phyloP scores from a whole-genome alignment of 371 early-diverging fungal species.

The Haplosporangium sp. region DNA sequence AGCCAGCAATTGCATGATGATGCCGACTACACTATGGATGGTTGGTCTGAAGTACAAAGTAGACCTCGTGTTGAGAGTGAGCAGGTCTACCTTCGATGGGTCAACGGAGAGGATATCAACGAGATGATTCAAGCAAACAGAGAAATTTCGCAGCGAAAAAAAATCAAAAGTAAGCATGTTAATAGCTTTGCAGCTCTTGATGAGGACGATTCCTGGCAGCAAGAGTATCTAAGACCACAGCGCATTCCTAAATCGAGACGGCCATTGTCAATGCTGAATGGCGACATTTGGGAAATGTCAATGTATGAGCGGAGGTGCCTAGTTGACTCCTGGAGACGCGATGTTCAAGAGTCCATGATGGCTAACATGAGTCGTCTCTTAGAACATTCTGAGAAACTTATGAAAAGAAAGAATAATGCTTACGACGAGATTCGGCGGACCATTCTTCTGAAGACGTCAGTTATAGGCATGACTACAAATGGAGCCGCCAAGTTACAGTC shows the following conservation, averaged over 20 bases:
- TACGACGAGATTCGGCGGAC: conserved; percentile 49
- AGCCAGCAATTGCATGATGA: neutral
- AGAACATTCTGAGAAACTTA: conserved; percentile 24
- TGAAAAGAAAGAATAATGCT: conserved; percentile 37
- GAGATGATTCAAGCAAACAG: neutral
- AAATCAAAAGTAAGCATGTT: neutral
- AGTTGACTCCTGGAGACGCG: conserved; percentile 49
- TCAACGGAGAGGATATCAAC: neutral
- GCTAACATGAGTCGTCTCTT: conserved; percentile 20
- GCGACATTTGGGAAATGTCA: conserved; percentile 62
- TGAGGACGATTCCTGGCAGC: neutral
- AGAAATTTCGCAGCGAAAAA: neutral
- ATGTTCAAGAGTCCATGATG: conserved; percentile 28
- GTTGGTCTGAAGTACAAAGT: neutral
- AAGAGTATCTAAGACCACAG: neutral
- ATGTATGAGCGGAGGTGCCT: conserved; percentile 50
- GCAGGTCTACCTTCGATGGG: neutral
- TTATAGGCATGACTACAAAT: conserved; percentile 65
- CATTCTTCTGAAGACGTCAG: conserved; percentile 40
- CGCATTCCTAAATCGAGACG: conserved; percentile 39
- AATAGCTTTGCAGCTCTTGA: neutral
- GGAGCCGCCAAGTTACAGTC: conserved; percentile 66
- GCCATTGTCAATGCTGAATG: conserved; percentile 30
- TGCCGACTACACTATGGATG: neutral
- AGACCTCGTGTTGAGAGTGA: neutral